phyloP scores from a whole-genome alignment of 2,329 filamentous ascomycete species.

The Pyrenophora teres region DNA sequence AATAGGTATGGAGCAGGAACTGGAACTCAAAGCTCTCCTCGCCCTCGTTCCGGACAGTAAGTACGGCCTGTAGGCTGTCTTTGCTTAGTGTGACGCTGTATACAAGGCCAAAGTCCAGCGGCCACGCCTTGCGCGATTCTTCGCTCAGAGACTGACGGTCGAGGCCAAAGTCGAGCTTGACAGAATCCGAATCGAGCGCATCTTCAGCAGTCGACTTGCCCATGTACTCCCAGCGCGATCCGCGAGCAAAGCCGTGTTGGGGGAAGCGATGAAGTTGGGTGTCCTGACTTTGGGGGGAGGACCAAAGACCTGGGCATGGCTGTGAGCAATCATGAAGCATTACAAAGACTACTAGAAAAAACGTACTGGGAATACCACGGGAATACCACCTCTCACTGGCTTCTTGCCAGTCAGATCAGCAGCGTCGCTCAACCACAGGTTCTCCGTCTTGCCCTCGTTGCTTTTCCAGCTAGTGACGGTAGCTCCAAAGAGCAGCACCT shows the following conservation, averaged over 20 bases:
- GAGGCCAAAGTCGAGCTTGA: slow-evolving; percentile 96
- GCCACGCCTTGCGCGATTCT: slow-evolving; percentile 74
- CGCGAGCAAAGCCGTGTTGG: slow-evolving; percentile 94
- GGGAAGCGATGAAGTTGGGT: slow-evolving; percentile 76
- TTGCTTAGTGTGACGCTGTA: slow-evolving; percentile 88
- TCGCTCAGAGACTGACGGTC: slow-evolving; percentile 72
- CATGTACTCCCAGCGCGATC: slow-evolving; percentile 88
- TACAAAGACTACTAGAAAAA: not conserved
- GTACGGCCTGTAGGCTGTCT: slow-evolving; percentile 74
- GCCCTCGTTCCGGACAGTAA: slow-evolving; percentile 90
- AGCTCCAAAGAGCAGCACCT: slow-evolving; percentile 86
- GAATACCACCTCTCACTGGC: slow-evolving; percentile 88
- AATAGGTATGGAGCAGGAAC: slow-evolving; percentile 88
- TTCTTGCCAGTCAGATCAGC: slow-evolving; percentile 85
- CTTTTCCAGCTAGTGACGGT: slow-evolving; percentile 95
- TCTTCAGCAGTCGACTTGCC: slow-evolving; percentile 78
- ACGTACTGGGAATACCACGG: slow-evolving; percentile 87
- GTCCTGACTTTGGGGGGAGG: slow-evolving; percentile 72
- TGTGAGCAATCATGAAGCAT: slow-evolving; percentile 12
- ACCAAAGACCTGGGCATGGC: slow-evolving; percentile 73
- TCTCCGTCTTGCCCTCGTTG: slow-evolving; percentile 71
- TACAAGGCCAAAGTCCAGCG: slow-evolving; percentile 83
- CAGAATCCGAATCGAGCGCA: slow-evolving; percentile 57
- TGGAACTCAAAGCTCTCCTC: slow-evolving; percentile 85
- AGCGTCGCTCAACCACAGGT: slow-evolving; percentile 81